phyloP scores from a whole-genome alignment of 2,329 filamentous ascomycete species.

The Alternaria sp. region DNA sequence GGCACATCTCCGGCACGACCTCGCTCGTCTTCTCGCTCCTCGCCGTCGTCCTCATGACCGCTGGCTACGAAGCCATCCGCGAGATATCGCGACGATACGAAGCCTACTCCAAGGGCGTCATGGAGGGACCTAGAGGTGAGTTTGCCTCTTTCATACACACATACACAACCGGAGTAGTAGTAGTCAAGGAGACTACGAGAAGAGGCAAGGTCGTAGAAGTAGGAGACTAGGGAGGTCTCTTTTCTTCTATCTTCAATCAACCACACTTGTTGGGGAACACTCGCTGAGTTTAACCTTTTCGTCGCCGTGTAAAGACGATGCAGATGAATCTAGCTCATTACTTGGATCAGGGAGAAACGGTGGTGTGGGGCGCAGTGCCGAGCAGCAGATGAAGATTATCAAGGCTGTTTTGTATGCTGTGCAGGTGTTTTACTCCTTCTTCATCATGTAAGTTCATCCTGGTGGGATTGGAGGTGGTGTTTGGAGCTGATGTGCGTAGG shows the following conservation, averaged over 20 bases:
- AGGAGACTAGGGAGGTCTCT: slow-evolving; percentile 10
- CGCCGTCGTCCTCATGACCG: slow-evolving; percentile 79
- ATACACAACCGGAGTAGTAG: not conserved
- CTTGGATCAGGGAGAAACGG: slow-evolving; percentile 74
- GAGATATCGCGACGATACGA: slow-evolving; percentile 81
- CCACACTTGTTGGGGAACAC: slow-evolving; percentile 16
- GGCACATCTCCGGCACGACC: slow-evolving; percentile 78
- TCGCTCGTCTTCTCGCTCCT: slow-evolving; percentile 83
- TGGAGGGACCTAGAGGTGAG: slow-evolving; percentile 44
- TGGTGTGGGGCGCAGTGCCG: slow-evolving; percentile 59
- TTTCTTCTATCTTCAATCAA: slow-evolving; percentile 12
- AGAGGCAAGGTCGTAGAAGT: slow-evolving; percentile 2
- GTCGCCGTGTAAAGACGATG: slow-evolving; percentile 26
- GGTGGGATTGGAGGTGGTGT: not conserved
- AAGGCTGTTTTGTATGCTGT: slow-evolving; percentile 86
- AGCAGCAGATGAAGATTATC: slow-evolving; percentile 74
- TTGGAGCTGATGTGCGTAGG: slow-evolving; percentile 61
- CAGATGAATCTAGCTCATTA: slow-evolving; percentile 68
- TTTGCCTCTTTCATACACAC: slow-evolving; percentile 8
- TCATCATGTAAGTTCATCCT: slow-evolving; percentile 86
- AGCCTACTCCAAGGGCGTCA: slow-evolving; percentile 36
- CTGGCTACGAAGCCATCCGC: slow-evolving; percentile 92
- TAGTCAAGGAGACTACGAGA: not conserved
- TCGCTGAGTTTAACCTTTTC: slow-evolving; percentile 34
- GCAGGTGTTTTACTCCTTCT: slow-evolving; percentile 98